Evolutionary conservation across 441 rosid genomes (phyloP).

Genomic region (Sinapis alba): DNA sequence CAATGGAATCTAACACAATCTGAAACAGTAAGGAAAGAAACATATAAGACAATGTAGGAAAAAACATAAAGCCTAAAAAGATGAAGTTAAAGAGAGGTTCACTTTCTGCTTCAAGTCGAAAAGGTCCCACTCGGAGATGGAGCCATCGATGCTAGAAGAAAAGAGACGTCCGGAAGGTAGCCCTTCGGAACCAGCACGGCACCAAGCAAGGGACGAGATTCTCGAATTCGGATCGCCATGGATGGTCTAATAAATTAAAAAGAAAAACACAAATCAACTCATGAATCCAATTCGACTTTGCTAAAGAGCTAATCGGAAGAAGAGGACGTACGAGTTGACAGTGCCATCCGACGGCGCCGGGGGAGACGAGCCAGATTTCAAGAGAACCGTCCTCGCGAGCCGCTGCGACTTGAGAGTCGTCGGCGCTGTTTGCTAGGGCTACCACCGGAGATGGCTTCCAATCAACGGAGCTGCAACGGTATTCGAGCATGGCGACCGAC

Average conservation of each 20-base stretch:
- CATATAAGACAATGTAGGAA: background rate
- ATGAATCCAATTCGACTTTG: background rate
- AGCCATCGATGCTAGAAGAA: conserved; percentile 88
- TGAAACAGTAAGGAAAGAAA: conserved; percentile 19
- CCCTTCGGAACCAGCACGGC: conserved; percentile 4
- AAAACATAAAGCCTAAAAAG: background rate
- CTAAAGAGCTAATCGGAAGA: background rate
- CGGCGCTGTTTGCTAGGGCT: conserved; percentile 78
- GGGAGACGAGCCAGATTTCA: background rate
- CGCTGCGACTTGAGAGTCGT: conserved; percentile 77
- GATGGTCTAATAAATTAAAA: background rate
- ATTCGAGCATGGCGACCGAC: conserved; percentile 55
- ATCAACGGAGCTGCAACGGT: conserved; percentile 71
- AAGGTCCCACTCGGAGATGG: conserved; percentile 88
- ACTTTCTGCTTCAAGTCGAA: conserved; percentile 84
- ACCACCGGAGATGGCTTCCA: conserved; percentile 95
- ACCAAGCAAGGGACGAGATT: conserved; percentile 63
- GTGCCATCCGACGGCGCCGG: background rate
- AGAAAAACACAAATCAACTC: background rate
- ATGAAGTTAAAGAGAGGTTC: background rate
- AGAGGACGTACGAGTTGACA: conserved; percentile 4
- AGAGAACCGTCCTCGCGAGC: conserved; percentile 78
- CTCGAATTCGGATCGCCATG: background rate
- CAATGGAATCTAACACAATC: conserved; percentile 77
- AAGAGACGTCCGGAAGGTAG: background rate